Conservation (phyloP, 2,329 filamentous ascomycete genomes). For the Coniochaeta sp. region DNA sequence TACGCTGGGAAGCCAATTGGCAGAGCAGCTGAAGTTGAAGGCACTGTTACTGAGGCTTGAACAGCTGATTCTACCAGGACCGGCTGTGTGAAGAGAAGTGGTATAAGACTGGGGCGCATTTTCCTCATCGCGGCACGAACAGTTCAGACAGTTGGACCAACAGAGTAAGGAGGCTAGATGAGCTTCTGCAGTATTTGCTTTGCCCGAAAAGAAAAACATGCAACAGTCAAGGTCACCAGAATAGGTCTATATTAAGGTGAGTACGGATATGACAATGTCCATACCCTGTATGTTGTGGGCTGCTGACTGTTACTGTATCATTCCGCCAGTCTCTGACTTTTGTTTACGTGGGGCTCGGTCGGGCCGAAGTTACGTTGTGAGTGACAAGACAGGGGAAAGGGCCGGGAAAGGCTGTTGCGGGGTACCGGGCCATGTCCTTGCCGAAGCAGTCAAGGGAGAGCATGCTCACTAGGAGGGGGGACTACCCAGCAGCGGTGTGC, state of each 20-base stretch:
- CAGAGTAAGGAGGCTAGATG: not conserved
- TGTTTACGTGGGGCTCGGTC: not conserved
- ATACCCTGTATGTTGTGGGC: not conserved
- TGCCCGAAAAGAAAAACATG: not conserved
- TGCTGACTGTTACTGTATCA: not conserved
- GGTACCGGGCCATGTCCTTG: not conserved
- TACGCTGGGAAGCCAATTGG: not conserved
- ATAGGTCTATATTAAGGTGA: not conserved
- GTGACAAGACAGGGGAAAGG: not conserved
- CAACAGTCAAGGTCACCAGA: not conserved
- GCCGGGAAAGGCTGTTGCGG: not conserved
- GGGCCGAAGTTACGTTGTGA: not conserved
- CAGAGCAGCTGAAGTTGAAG: not conserved
- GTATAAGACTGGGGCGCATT: not conserved
- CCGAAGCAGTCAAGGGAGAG: not conserved
- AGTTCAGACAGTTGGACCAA: not conserved
- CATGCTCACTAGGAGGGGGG: not conserved
- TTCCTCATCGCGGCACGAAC: not conserved
- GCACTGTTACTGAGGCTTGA: not conserved
- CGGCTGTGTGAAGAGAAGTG: not conserved
- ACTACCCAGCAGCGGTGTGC: not conserved
- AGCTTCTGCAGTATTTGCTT: not conserved
- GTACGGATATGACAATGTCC: not conserved
- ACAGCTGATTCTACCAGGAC: not conserved
- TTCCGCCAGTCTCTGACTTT: not conserved